phyloP scores from a whole-genome alignment of 1,284 basidiomycete genomes.

The Naganishia cerealis region DNA sequence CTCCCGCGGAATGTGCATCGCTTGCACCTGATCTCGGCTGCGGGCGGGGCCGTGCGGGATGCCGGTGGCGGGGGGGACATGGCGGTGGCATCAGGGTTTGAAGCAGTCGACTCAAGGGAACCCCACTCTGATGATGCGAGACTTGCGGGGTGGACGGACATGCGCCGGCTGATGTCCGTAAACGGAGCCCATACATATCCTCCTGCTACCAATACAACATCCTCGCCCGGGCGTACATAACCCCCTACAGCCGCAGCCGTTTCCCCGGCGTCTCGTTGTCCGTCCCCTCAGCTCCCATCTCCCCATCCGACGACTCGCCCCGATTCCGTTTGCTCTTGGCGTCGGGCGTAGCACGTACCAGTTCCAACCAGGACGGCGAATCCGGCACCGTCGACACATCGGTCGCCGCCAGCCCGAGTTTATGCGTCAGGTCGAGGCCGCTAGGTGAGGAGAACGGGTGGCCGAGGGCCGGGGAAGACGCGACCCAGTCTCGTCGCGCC shows the following conservation, averaged over 20 bases:
- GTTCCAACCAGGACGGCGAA: constrained; percentile 34
- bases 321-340: constrained; percentile 26
- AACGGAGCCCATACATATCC: too few species aligned
- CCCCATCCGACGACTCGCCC: constrained; percentile 28
- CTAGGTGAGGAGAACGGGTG: constrained; percentile 33
- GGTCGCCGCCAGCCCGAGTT: constrained; percentile 33
- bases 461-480: constrained; percentile 14
- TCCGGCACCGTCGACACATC: constrained; percentile 31
- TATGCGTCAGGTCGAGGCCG: constrained; percentile 34
- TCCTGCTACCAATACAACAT: background rate
- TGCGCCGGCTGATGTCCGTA: too few species aligned
- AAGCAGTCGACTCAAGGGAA: too few species aligned
- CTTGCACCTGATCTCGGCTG: constrained; percentile 18
- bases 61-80: background rate
- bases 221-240: background rate
- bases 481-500: constrained; percentile 24
- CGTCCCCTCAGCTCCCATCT: constrained; percentile 7
- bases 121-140: constrained; percentile 8
- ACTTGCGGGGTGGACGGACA: constrained; percentile 10
- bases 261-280: constrained; percentile 28
- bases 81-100: too few species aligned
- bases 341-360: constrained; percentile 34
- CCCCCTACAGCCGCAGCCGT: constrained; percentile 22
- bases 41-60: background rate
- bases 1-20: constrained; percentile 20